phyloP scores from a whole-genome alignment of 139 green algal genomes.

The Chlamydomonas sphaeroides region DNA sequence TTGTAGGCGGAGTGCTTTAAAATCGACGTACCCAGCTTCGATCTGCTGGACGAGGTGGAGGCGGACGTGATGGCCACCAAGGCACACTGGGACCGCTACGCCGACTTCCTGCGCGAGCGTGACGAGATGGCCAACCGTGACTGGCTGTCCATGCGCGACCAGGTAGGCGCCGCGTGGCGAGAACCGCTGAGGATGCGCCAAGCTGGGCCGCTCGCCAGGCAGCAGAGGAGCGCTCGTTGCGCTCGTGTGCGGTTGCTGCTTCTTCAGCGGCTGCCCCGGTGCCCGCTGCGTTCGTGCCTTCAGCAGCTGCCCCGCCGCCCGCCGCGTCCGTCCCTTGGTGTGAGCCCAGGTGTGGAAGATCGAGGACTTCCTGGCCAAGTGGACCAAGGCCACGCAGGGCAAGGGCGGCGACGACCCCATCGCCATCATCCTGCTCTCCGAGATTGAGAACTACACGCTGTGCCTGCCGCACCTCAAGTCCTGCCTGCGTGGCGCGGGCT shows the following conservation, averaged over 20 bases:
- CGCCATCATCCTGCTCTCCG: conserved; percentile 66
- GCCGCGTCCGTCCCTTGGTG: too few species aligned
- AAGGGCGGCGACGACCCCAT: conserved; percentile 63
- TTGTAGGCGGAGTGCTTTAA: conserved; percentile 73
- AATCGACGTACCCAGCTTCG: conserved; percentile 67
- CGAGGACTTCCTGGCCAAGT: conserved; percentile 87
- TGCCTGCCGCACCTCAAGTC: conserved; percentile 77
- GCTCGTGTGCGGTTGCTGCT: too few species aligned
- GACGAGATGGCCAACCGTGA: conserved; percentile 73
- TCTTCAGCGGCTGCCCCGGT: too few species aligned
- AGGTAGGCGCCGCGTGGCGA: too few species aligned
- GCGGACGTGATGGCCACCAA: conserved; percentile 68
- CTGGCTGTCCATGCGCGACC: conserved; percentile 78
- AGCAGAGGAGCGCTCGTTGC: too few species aligned
- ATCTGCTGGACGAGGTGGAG: conserved; percentile 63
- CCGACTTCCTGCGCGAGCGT: conserved; percentile 70
- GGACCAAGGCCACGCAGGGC: conserved; percentile 61
- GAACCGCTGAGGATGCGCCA: too few species aligned
- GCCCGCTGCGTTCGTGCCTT: too few species aligned
- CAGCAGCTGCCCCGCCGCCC: too few species aligned
- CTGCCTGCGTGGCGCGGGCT: conserved; percentile 72
- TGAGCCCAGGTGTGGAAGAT: conserved; percentile 71
- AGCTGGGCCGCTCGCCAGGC: too few species aligned
- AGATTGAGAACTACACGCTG: conserved; percentile 68
- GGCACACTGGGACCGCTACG: conserved; percentile 58